Evolutionary conservation across 2,329 filamentous ascomycete genomes (phyloP).

Genomic region (Xylariaceae sp.): DNA sequence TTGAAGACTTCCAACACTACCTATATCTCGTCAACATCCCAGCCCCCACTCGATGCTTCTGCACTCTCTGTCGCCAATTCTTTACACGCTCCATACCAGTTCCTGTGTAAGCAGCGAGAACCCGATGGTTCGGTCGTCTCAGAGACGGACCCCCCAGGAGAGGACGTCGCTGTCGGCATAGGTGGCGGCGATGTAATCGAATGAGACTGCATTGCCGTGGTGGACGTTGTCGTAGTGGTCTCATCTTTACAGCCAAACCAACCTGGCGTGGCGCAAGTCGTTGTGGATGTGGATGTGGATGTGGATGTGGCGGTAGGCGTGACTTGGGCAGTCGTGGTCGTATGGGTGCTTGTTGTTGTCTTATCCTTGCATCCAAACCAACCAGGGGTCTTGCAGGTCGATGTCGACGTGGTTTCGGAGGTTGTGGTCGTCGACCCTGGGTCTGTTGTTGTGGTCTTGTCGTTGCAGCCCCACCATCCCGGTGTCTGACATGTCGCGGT

Average conservation of each 20-base stretch:
- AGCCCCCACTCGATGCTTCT: slow-evolving; percentile 4
- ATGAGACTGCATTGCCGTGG: slow-evolving; percentile 18
- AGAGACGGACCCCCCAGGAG: slow-evolving; percentile 9
- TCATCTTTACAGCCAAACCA: slow-evolving; percentile 58
- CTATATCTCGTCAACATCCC: slow-evolving; percentile 26
- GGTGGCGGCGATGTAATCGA: slow-evolving; percentile 26
- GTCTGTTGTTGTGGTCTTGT: slow-evolving; percentile 52
- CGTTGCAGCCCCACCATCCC: slow-evolving; percentile 80
- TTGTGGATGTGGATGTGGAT: no score
- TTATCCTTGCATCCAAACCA: slow-evolving; percentile 68
- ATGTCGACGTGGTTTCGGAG: slow-evolving; percentile 35
- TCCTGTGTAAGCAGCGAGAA: slow-evolving; percentile 22
- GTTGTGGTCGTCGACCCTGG: slow-evolving; percentile 41
- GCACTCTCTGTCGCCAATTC: slow-evolving; percentile 17
- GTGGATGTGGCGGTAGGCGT: slow-evolving; percentile 31
- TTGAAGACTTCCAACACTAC: background rate
- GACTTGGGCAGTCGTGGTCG: slow-evolving; percentile 35
- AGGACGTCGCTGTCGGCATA: slow-evolving; percentile 17
- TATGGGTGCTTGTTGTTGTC: slow-evolving; percentile 44
- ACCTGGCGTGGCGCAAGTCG: slow-evolving; percentile 54
- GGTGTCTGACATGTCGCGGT: slow-evolving; percentile 87
- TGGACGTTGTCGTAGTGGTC: slow-evolving; percentile 28
- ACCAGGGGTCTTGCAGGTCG: slow-evolving; percentile 56
- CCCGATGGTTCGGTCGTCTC: slow-evolving; percentile 14
- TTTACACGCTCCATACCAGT: slow-evolving; percentile 28